phyloP scores from a whole-genome alignment of 495 filamentous ascomycete species.

The Acidiella bohemica region DNA sequence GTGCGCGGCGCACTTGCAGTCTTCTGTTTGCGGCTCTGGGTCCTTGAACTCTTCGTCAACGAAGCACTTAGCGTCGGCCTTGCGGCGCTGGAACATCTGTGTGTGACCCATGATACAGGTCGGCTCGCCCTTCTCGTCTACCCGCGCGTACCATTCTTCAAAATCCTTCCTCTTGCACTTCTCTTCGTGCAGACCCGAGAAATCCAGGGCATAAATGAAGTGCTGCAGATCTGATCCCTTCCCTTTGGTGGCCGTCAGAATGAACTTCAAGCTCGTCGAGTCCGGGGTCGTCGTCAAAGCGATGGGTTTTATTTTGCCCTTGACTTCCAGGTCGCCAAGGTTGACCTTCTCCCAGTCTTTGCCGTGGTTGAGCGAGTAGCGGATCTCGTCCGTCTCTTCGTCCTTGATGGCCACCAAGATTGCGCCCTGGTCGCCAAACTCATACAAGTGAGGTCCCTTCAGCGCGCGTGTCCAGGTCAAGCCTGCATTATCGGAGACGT shows the following conservation, averaged over 20 bases:
- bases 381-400: slow-evolving; percentile 48
- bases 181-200: slow-evolving; percentile 62
- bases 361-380: slow-evolving; percentile 80
- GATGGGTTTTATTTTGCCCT: slow-evolving; percentile 41
- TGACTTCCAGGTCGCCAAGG: slow-evolving; percentile 34
- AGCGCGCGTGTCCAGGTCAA: slow-evolving; percentile 62
- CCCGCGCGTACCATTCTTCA: slow-evolving; percentile 72
- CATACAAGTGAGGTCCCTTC: slow-evolving; percentile 80
- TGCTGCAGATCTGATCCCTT: slow-evolving; percentile 36
- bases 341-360: slow-evolving; percentile 57
- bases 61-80: slow-evolving; percentile 77
- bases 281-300: slow-evolving; percentile 76
- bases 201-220: slow-evolving; percentile 63
- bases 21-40: slow-evolving; percentile 44
- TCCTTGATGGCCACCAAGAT: slow-evolving; percentile 72
- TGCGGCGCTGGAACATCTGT: slow-evolving; percentile 68
- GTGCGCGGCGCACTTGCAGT: slow-evolving; percentile 62
- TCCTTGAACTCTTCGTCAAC: slow-evolving; percentile 67
- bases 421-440: slow-evolving; percentile 84
- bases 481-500: slow-evolving; percentile 83
- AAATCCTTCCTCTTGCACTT: slow-evolving; percentile 72
- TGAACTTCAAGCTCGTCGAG: slow-evolving; percentile 79
- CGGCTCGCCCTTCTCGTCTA: slow-evolving; percentile 64
- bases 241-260: slow-evolving; percentile 45
- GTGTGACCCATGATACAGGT: slow-evolving; percentile 91